Base-by-base conservation (phyloP, 140 eudicot genomes). In the Oenanthe javanica region DNA sequence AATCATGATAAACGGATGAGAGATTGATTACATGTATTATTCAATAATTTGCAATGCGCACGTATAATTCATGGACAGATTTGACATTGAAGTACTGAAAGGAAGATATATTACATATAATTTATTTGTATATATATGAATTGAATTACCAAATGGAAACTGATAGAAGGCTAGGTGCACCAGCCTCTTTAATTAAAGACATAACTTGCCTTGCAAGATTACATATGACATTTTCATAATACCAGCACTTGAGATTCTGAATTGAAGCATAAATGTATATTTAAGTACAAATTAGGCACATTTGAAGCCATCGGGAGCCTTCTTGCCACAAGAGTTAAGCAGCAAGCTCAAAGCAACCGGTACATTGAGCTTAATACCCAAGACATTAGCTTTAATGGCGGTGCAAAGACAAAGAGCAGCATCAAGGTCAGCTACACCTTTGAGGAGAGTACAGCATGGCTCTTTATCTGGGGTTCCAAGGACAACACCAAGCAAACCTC, bases 261-360 rank as follows among this genome's bases (percentile, higher is more conserved):
- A 54, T 15, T 5, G 8, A 54, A 54, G 59, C 7, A 52, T 52
- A 14, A 52, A 52, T 13, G 59, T 52, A 3, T 13, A 52, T 5
- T 4, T 18, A 55, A 13, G 45, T 66, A 52, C 4, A 52, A 52
- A 52, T 38, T 69, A 69, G 9, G n/a, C 13, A 21, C 76, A 71
- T 71, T 71, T 42, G 76, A 71, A 71, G 10, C 76, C 76, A 0
- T 18, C n/a, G 50, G 76, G 76, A 38, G 46, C 25, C 23, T 71
- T 71, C 50, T 38, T 71, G 19, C 76, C 76, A 40, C 76, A 71
- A 9, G 40, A 71, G 45, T 71, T 71, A 14, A 71, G 76, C 76
- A 71, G n/a, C 50, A 71, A 71, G 76, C 23, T 38, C 76, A 71
- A 71, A 40, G 16, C 76, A 71, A 71, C 76, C 4, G 48, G 76